Evolutionary conservation across 495 filamentous ascomycete species (phyloP), one percentile per base, ranked within the genome.

Genomic region (Penicillium lagena): DNA sequence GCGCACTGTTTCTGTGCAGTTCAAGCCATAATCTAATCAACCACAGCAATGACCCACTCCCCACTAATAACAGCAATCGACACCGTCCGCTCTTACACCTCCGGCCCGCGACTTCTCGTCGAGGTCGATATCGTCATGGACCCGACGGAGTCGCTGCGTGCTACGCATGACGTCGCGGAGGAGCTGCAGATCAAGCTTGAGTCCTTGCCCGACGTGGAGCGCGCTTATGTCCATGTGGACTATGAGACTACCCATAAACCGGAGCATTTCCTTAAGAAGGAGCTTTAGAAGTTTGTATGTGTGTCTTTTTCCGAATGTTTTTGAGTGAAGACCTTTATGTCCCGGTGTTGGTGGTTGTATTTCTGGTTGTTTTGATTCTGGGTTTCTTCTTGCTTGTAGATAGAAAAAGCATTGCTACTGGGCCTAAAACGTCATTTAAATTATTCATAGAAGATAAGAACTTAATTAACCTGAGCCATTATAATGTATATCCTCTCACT

Each of bases 241-340:
- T 97, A 91, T 52, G 93, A 98, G 74, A 90, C 89, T 7, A 90
- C 84, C n/a, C 93, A 98, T 63, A 95, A 95, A 69, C 93, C 93
- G 9, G 88, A 81, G 64, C 78, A 82, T 50, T 81, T 76, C 35
- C 51, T 81, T 40, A 83, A 83, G 60, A 83, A 83, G 59, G 78
- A 80, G 45, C 54, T 80, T 9, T 80, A 70, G 22, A 54, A 44
- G 37, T 33, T 34, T 34, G n/a, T 12, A 10, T 34, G 32, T 10
- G 9, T 2, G 9, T 9, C 31, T 9, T 12, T 34, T 34, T 34
- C 9, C 9, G n/a, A 34, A 34, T 22, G 22, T 22, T 22, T 22
- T 22, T 22, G 2, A 22, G 22, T 4, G 22, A 22, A 0, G 22
- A 22, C 6, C 2, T 22, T 22, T 22, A 4, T 22, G 22, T 22